Percentiles rank a stretch among this genome's conserved stretches.
phyloP scores from a whole-genome alignment of 768 basidiomycete species.

The Tephrocybe sp. region DNA sequence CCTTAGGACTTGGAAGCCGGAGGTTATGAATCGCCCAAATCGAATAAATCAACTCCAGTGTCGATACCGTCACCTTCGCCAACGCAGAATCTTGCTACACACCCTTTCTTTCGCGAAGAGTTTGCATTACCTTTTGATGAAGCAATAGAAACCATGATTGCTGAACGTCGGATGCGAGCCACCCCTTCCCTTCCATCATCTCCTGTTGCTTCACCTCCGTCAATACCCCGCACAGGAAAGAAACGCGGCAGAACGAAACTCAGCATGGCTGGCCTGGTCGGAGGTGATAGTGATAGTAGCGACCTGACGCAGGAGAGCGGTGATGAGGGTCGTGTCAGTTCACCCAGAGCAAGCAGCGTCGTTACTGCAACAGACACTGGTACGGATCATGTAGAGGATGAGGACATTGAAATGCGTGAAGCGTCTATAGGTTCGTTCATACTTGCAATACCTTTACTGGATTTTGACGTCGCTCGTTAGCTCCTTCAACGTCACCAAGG shows the following conservation, averaged over 20 bases:
- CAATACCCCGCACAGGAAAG: conserved; percentile 30
- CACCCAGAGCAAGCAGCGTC: conserved; percentile 59
- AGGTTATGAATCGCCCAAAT: conserved; percentile 41
- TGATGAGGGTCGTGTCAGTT: conserved; percentile 63
- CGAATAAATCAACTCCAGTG: conserved; percentile 44
- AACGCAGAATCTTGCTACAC: conserved; percentile 62
- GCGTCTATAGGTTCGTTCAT: conserved; percentile 53
- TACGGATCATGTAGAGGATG: conserved; percentile 71
- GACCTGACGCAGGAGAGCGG: conserved; percentile 82
- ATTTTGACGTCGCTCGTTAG: conserved; percentile 18
- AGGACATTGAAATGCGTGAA: conserved; percentile 59
- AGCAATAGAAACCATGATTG: conserved; percentile 56
- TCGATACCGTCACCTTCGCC: conserved; percentile 67
- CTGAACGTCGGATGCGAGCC: conserved; percentile 61
- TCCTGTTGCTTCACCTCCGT: conserved; percentile 44
- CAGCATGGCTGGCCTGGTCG: conserved; percentile 72
- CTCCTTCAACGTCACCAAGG: conserved; percentile 37
- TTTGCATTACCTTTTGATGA: conserved; percentile 64
- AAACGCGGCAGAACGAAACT: conserved; percentile 52
- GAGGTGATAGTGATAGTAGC: conserved; percentile 83
- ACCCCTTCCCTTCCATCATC: conserved; percentile 66
- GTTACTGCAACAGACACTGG: conserved; percentile 72
- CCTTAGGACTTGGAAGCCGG: conserved; percentile 44
- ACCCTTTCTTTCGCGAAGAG: conserved; percentile 77
- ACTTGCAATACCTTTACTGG: neutral